Evolutionary conservation across 2,329 filamentous ascomycete genomes (phyloP).

Genomic region (Aspergillus sp.): DNA sequence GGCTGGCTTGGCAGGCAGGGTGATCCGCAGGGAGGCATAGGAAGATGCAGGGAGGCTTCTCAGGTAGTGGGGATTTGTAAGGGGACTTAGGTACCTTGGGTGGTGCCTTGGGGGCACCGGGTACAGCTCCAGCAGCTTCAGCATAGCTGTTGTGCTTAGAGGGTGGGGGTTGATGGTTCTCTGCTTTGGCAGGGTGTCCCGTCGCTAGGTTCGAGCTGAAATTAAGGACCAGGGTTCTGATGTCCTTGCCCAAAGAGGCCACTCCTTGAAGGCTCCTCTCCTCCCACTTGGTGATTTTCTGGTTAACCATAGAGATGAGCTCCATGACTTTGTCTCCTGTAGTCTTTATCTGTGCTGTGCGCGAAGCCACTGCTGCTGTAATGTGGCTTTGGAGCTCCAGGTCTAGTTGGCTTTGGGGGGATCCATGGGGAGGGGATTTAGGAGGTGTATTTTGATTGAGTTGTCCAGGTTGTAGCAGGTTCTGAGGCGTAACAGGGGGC

Average conservation of each 20-base stretch:
- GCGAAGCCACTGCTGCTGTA: neutral
- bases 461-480: neutral
- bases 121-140: neutral
- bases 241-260: neutral
- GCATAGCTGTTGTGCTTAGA: neutral
- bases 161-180: neutral
- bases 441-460: neutral
- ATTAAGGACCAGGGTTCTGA: neutral
- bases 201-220: neutral
- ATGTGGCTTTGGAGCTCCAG: neutral
- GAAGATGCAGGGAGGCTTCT: neutral
- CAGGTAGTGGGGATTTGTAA: neutral
- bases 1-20: neutral
- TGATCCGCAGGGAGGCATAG: neutral
- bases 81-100: neutral
- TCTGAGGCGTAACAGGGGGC: neutral
- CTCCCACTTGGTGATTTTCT: neutral
- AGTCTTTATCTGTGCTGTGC: neutral
- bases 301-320: neutral
- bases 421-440: neutral
- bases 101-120: neutral
- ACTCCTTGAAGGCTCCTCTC: neutral
- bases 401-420: neutral
- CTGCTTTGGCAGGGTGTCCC: neutral
- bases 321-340: neutral